A percentile compares a stretch with the other conserved stretches of the same genome.
Conservation (phyloP, 352 stramenopile genomes). For the Phytopythium montanum region DNA sequence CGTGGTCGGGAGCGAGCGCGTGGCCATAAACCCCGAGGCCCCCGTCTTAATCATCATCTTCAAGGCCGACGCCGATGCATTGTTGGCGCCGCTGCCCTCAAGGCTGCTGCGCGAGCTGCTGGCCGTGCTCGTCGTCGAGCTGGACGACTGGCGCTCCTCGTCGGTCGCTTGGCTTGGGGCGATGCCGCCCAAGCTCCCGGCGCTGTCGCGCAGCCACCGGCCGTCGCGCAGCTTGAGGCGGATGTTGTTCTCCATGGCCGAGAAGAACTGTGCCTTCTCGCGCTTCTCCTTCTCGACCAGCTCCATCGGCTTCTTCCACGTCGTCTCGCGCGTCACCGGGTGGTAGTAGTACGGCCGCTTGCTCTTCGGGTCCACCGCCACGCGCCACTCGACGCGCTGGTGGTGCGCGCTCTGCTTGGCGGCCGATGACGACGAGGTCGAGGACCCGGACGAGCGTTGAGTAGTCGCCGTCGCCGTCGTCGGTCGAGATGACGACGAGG, state of each 20-base stretch:
- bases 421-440: slow-evolving; percentile 1
- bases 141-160: slow-evolving; percentile 28
- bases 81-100: slow-evolving; percentile 6
- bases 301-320: slow-evolving; percentile 94
- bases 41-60: slow-evolving; percentile 11
- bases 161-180: slow-evolving; percentile 21
- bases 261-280: slow-evolving; percentile 91
- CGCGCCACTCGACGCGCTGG: slow-evolving; percentile 58
- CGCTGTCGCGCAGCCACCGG: slow-evolving; percentile 49
- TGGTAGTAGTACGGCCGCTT: slow-evolving; percentile 98
- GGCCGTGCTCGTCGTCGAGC: slow-evolving; percentile 32
- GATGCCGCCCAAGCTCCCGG: slow-evolving; percentile 21
- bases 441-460: not conserved
- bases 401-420: slow-evolving; percentile 8
- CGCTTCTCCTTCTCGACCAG: slow-evolving; percentile 75
- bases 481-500: not conserved
- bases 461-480: not conserved
- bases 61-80: slow-evolving; percentile 10
- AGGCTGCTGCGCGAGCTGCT: slow-evolving; percentile 35
- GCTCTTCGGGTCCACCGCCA: slow-evolving; percentile 76
- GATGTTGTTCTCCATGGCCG: slow-evolving; percentile 97
- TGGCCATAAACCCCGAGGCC: slow-evolving; percentile 16
- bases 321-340: slow-evolving; percentile 92
- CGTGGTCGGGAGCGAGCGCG: slow-evolving; percentile 43
- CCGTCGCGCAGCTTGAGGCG: slow-evolving; percentile 72